Evolutionary conservation across 306 rosid species (phyloP), one percentile per base, ranked within the genome.

Genomic region (Lathyrus oleraceus): DNA sequence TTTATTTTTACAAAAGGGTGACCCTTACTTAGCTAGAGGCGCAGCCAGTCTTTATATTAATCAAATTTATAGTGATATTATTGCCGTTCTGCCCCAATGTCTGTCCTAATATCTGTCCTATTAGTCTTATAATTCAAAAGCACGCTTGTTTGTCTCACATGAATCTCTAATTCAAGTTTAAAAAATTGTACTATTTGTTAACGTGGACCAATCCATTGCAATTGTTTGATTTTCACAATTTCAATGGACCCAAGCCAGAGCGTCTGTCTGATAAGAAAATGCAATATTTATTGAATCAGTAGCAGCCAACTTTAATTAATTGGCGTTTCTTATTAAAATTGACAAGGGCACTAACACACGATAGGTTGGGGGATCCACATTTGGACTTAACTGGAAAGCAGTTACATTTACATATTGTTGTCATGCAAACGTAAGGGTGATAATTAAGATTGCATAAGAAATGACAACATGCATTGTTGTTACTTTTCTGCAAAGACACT

Each of bases 51-150:
- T 49, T 39, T 43, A 23, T 45, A 71, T 15, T 32, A 64, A 52
- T 38, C 16, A 71, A 62, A 42, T 67, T 71, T 67, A 21, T 54
- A 57, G 47, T 59, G 23, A 61, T 35, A 47, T 65, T 73, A 47
- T 48, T 80, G 76, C 72, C 60, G 51, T 75, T 53, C 70, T 38
- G 67, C 45, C 67, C 83, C 78, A 10, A 13, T 61, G 64, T 57
- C 76, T 84, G 88, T 87, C 89, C 69, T 82, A 71, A 77, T 71
- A 16, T 56, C 11, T 74, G 87, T 82, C 86, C 67, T 78, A 67
- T 64, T 77, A 73, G 38, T 35, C 61, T 53, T 39, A 72, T 68
- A 76, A 78, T 75, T 57, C 57, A 68, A 66, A 73, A 56, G 40
- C 40, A 56, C 65, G 23, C 80, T 75, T 45, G 61, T 73, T 82